Percentiles rank a stretch among this genome's conserved stretches.
phyloP scores from a whole-genome alignment of 305 asterid genomes.

The Solanum hybrid region DNA sequence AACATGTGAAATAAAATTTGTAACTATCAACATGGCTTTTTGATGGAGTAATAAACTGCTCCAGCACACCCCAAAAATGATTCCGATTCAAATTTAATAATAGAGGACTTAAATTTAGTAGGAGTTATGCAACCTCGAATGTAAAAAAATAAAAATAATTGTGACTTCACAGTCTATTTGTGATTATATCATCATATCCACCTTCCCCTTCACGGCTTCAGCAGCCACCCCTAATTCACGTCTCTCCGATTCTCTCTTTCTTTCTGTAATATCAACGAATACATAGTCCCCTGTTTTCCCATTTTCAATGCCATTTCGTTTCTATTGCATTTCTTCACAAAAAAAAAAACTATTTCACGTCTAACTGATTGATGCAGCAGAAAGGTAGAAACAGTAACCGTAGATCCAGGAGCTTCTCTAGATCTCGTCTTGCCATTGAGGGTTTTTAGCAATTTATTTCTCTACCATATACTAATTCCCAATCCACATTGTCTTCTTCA shows the following conservation, averaged over 20 bases:
- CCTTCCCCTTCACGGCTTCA: background rate
- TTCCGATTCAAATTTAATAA: no score
- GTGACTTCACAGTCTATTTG: background rate
- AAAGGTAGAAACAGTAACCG: constrained; percentile 55
- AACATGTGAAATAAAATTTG: background rate
- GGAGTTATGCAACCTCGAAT: background rate
- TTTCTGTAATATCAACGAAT: background rate
- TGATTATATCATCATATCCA: background rate
- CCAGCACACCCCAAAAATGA: background rate
- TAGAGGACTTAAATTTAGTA: background rate
- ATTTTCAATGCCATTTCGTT: background rate
- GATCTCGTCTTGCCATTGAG: constrained; percentile 89
- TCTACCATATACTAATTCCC: background rate
- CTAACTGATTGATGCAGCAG: constrained; percentile 50
- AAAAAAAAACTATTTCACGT: background rate
- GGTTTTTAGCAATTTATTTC: constrained; percentile 28
- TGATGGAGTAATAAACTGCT: background rate
- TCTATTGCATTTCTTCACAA: background rate
- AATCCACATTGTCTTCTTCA: background rate
- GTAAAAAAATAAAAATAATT: background rate
- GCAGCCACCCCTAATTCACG: background rate
- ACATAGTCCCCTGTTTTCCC: background rate
- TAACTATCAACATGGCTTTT: background rate
- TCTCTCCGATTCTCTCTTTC: background rate
- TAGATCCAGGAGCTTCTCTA: constrained; percentile 80